A percentile compares a stretch with the other conserved stretches of the same genome.
Evolutionary conservation across 345 rosid species (phyloP).

Genomic region (Citrus glauca): DNA sequence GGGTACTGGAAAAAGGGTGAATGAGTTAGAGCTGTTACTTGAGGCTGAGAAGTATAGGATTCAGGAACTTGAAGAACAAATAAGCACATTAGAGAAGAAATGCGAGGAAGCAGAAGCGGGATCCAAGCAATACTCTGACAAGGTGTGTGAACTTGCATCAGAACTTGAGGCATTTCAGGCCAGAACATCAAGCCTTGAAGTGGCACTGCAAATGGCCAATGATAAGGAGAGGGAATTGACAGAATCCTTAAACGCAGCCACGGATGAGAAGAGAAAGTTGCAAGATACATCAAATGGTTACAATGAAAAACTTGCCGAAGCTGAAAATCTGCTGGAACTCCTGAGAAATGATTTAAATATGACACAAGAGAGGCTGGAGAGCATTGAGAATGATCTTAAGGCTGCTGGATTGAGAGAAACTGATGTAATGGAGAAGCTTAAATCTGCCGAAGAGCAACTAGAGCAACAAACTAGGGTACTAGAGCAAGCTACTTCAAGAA

Average conservation of each 20-base stretch:
- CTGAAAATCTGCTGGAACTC: conserved; percentile 62
- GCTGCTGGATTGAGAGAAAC: conserved; percentile 62
- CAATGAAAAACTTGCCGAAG: conserved; percentile 54
- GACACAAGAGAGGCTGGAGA: conserved; percentile 60
- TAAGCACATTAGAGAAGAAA: conserved; percentile 63
- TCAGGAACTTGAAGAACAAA: conserved; percentile 89
- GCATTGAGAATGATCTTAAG: conserved; percentile 60
- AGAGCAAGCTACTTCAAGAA: conserved; percentile 51
- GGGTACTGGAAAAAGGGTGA: conserved; percentile 63
- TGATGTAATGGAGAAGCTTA: conserved; percentile 67
- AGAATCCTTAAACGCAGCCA: conserved; percentile 45
- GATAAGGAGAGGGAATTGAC: conserved; percentile 64
- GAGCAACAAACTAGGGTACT: conserved; percentile 49
- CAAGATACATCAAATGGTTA: conserved; percentile 53
- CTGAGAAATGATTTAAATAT: conserved; percentile 62
- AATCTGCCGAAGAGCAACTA: conserved; percentile 67
- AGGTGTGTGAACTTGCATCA: conserved; percentile 59
- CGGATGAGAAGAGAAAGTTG: conserved; percentile 63
- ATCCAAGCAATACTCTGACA: conserved; percentile 42
- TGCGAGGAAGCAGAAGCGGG: conserved; percentile 60
- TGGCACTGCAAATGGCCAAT: conserved; percentile 51
- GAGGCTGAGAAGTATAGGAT: conserved; percentile 87
- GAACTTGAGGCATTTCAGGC: conserved; percentile 72
- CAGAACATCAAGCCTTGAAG: conserved; percentile 68
- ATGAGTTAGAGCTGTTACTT: conserved; percentile 82